Percentiles rank a stretch among this genome's conserved stretches.
phyloP scores from a whole-genome alignment of 352 stramenopile species.

The Phytophthora constricta region DNA sequence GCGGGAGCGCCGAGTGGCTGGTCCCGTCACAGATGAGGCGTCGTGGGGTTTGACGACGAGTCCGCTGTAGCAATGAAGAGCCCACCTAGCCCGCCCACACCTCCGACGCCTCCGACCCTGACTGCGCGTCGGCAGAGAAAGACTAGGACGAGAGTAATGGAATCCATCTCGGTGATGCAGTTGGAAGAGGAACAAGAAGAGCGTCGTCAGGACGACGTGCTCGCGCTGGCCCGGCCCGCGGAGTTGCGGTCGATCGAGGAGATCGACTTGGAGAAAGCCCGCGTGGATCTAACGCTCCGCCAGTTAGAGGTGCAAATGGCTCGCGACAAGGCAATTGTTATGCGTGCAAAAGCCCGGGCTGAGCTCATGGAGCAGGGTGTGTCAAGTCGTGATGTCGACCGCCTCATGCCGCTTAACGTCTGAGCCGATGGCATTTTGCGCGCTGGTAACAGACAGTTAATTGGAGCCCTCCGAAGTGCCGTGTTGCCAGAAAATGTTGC shows the following conservation, averaged over 20 bases:
- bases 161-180: slow-evolving; percentile 28
- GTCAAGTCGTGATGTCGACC: slow-evolving; percentile 32
- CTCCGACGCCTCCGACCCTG: slow-evolving; percentile 18
- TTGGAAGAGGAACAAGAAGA: slow-evolving; percentile 22
- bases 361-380: slow-evolving; percentile 42
- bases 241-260: slow-evolving; percentile 26
- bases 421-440: slow-evolving; percentile 14
- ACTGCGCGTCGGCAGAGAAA: slow-evolving; percentile 19
- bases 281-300: slow-evolving; percentile 37
- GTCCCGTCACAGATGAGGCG: slow-evolving; percentile 9
- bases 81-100: slow-evolving; percentile 20
- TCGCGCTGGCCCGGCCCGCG: background rate
- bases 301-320: slow-evolving; percentile 41
- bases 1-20: slow-evolving; percentile 14
- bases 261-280: slow-evolving; percentile 43
- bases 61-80: slow-evolving; percentile 13
- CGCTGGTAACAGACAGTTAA: background rate
- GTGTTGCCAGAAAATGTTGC: slow-evolving; percentile 17
- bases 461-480: slow-evolving; percentile 19
- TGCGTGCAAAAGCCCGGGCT: slow-evolving; percentile 30
- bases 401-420: slow-evolving; percentile 38
- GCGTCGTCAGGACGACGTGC: background rate
- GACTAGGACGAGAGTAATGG: slow-evolving; percentile 28
- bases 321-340: slow-evolving; percentile 38
- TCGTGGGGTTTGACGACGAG: slow-evolving; percentile 32